A percentile compares a stretch with the other conserved stretches of the same genome.
Conservation (phyloP, 345 rosid species). For the Moringa oleifera region DNA sequence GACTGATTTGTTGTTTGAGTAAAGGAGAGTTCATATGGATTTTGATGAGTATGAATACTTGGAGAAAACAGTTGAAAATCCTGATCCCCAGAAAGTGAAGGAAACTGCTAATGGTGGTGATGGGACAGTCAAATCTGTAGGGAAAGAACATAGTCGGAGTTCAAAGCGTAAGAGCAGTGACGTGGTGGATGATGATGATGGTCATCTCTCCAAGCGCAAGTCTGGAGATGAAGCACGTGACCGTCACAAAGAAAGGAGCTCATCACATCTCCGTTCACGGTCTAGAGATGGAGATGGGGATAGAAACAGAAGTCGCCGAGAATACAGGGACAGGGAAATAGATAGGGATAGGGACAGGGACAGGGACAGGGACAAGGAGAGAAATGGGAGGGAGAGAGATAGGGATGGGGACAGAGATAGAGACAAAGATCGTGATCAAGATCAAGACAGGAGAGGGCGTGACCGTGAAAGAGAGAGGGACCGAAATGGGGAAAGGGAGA, state of each 20-base stretch:
- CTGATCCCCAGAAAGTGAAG: slow-evolving; percentile 39
- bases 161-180: slow-evolving; percentile 53
- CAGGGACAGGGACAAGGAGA: slow-evolving; percentile 27
- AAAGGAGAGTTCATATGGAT: slow-evolving; percentile 42
- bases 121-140: slow-evolving; percentile 36
- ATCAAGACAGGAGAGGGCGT: slow-evolving; percentile 24
- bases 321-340: slow-evolving; percentile 37
- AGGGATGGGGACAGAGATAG: slow-evolving; percentile 47
- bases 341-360: slow-evolving; percentile 32
- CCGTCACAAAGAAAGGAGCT: slow-evolving; percentile 34
- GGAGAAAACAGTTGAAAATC: slow-evolving; percentile 85
- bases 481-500: slow-evolving; percentile 38
- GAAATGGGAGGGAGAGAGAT: slow-evolving; percentile 37
- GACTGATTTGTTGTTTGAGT: slow-evolving; percentile 2
- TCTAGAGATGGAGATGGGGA: slow-evolving; percentile 78
- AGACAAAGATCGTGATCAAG: slow-evolving; percentile 35
- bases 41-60: slow-evolving; percentile 95
- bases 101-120: slow-evolving; percentile 53
- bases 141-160: slow-evolving; percentile 41
- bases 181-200: slow-evolving; percentile 40
- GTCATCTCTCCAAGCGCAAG: slow-evolving; percentile 46
- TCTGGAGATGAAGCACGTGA: slow-evolving; percentile 46
- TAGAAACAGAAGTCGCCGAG: slow-evolving; percentile 28
- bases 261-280: slow-evolving; percentile 42
- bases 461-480: slow-evolving; percentile 37